Conservation (phyloP, 805 yeast species). For the Starmerella tilneyi region DNA sequence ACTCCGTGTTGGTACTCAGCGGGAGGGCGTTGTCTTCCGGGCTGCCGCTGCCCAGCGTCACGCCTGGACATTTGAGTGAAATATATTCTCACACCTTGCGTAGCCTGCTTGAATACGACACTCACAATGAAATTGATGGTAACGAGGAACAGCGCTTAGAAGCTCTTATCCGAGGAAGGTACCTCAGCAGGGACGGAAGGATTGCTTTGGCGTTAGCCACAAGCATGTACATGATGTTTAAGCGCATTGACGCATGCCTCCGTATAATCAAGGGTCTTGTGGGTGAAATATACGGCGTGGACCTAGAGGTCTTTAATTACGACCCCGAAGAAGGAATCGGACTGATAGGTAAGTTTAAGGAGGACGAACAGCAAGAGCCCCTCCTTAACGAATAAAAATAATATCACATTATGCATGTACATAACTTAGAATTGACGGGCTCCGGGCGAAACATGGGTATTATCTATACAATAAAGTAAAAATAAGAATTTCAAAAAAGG, state of each 20-base stretch:
- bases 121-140: neutral
- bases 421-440: too few species aligned
- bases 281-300: slow-evolving; percentile 28
- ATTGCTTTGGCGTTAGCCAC: slow-evolving; percentile 23
- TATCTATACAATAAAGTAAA: neutral
- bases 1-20: slow-evolving; percentile 27
- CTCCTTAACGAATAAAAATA: neutral
- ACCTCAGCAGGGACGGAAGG: slow-evolving; percentile 24
- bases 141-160: too few species aligned
- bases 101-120: neutral
- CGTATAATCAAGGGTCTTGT: slow-evolving; percentile 29
- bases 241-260: slow-evolving; percentile 27
- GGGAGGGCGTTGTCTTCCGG: slow-evolving; percentile 25
- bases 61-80: slow-evolving; percentile 26
- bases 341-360: neutral
- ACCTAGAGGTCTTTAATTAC: slow-evolving; percentile 16
- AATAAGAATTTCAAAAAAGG: slow-evolving; percentile 3
- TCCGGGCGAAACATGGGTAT: too few species aligned
- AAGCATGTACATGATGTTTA: slow-evolving; percentile 25
- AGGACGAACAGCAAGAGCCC: neutral
- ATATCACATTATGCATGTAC: too few species aligned
- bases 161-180: slow-evolving; percentile 9
- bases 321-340: slow-evolving; percentile 14
- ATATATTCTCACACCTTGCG: slow-evolving; percentile 1
- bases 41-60: slow-evolving; percentile 27